A percentile compares a stretch with the other conserved stretches of the same genome.
phyloP scores from a whole-genome alignment of 768 basidiomycete genomes.

The Neoboletus subvelutipes region DNA sequence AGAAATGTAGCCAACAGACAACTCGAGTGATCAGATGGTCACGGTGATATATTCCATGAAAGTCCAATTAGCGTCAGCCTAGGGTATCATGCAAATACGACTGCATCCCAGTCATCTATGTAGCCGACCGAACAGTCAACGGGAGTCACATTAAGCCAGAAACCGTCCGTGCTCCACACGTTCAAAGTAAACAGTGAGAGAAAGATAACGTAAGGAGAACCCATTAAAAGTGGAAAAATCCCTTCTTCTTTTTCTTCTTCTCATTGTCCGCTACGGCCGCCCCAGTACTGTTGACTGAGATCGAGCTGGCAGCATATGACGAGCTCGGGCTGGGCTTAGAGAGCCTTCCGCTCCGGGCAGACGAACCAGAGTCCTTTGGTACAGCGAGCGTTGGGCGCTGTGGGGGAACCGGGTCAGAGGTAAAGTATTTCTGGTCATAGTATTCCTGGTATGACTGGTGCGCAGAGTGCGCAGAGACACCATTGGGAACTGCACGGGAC shows the following conservation, averaged over 20 bases:
- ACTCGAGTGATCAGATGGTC: neutral
- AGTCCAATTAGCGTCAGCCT: constrained; percentile 10
- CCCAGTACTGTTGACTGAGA: constrained; percentile 40
- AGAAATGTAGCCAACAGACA: neutral
- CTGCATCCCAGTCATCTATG: constrained; percentile 1
- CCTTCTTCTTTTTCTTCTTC: constrained; percentile 78
- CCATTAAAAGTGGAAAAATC: constrained; percentile 62
- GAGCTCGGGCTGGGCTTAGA: constrained; percentile 45
- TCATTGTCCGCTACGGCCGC: constrained; percentile 44
- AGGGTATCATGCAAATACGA: constrained; percentile 13
- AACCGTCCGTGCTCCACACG: neutral
- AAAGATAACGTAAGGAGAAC: neutral
- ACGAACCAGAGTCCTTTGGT: constrained; percentile 26
- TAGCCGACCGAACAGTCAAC: neutral
- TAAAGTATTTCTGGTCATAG: constrained; percentile 78
- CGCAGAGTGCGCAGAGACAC: constrained; percentile 49
- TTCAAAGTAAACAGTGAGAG: neutral
- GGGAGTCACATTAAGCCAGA: neutral
- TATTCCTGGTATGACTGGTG: constrained; percentile 66
- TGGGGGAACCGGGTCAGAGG: constrained; percentile 35
- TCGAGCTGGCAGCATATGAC: constrained; percentile 52
- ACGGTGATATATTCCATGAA: neutral
- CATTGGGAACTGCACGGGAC: constrained; percentile 68
- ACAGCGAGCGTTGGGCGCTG: constrained; percentile 26
- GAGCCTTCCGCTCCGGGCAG: constrained; percentile 21